Evolutionary conservation across 306 rosid species (phyloP).

Genomic region (Hippophae gyantsensis): DNA sequence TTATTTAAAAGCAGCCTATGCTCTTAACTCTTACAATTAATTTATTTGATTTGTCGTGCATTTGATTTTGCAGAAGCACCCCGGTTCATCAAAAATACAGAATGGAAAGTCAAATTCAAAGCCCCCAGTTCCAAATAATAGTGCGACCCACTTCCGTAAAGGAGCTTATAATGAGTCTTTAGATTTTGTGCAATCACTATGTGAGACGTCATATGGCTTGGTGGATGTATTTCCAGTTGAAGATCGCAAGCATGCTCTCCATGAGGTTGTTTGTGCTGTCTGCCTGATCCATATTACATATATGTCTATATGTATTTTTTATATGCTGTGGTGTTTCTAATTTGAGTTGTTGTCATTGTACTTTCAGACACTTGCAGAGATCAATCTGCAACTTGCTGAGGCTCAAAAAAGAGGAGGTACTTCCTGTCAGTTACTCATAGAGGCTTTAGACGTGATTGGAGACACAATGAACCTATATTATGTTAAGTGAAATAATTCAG

Average conservation of each 20-base stretch:
- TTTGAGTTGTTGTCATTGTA: conserved; percentile 25
- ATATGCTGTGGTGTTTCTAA: conserved; percentile 19
- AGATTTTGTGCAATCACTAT: conserved; percentile 87
- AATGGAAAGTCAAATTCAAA: conserved; percentile 55
- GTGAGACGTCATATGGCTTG: conserved; percentile 89
- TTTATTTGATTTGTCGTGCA: background rate
- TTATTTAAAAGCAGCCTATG: background rate
- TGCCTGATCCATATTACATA: conserved; percentile 9
- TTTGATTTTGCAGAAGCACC: conserved; percentile 56
- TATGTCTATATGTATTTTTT: background rate
- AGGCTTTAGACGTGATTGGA: conserved; percentile 6
- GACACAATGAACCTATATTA: conserved; percentile 11
- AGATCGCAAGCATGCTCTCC: conserved; percentile 93
- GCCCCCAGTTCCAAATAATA: conserved; percentile 72
- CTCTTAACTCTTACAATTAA: conserved; percentile 1
- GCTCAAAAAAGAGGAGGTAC: conserved; percentile 89
- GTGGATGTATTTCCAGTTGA: conserved; percentile 95
- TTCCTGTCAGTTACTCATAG: conserved; percentile 17
- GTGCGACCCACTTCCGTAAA: conserved; percentile 62
- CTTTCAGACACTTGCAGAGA: conserved; percentile 72
- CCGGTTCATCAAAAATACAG: conserved; percentile 69
- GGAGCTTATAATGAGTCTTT: conserved; percentile 87
- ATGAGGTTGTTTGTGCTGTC: conserved; percentile 56
- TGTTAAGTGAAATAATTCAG: conserved; percentile 5
- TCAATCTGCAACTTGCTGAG: conserved; percentile 59